Evolutionary conservation across 148 eudicot species (phyloP).

Genomic region (Cornus kousa): DNA sequence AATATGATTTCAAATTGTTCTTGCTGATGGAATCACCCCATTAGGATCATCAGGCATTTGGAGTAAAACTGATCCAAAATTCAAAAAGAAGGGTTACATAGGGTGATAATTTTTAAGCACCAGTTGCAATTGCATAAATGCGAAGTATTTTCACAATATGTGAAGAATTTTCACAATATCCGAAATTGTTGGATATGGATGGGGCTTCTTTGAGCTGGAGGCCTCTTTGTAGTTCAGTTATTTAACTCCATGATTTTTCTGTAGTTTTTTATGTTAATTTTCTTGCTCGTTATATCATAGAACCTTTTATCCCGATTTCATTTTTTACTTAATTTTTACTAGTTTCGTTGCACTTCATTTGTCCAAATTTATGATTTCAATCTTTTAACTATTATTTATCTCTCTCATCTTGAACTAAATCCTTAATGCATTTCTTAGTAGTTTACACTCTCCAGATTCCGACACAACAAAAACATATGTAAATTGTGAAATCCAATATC

Average conservation of each 20-base stretch:
- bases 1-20: background rate
- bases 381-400: no score
- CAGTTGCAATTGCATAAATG: background rate
- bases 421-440: no score
- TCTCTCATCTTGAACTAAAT: background rate
- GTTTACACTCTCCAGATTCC: no score
- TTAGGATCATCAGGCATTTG: no score
- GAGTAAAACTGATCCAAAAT: no score
- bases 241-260: background rate
- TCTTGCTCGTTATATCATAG: background rate
- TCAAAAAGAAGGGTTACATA: no score
- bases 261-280: background rate
- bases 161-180: background rate
- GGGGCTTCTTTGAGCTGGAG: background rate
- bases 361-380: background rate
- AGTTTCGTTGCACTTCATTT: background rate
- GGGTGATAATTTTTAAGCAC: background rate
- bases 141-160: background rate
- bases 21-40: no score
- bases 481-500: background rate
- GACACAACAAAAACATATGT: no score
- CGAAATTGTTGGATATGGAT: background rate
- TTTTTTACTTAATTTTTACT: background rate
- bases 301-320: background rate
- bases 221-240: background rate